Percentiles rank a stretch among this genome's conserved stretches.
Evolutionary conservation across 2,329 filamentous ascomycete genomes (phyloP).

Genomic region (Colletotrichum musae): DNA sequence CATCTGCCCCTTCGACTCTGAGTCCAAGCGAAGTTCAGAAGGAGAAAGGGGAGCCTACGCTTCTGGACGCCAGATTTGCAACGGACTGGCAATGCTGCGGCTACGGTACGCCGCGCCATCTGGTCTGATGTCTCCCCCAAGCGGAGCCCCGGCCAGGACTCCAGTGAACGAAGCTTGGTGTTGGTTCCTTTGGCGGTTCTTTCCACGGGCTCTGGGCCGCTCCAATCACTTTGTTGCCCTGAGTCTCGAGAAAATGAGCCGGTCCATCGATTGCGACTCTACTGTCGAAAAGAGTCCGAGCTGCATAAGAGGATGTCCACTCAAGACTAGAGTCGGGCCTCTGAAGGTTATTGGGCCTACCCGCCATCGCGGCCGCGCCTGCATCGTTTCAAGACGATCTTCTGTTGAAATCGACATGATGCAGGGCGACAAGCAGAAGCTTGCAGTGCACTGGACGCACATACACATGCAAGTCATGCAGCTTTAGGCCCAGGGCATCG

Average conservation of each 20-base stretch:
- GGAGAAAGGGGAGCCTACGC: constrained; percentile 24
- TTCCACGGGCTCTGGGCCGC: constrained; percentile 23
- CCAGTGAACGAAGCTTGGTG: constrained; percentile 21
- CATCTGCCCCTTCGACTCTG: constrained; percentile 20
- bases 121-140: constrained; percentile 40
- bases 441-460: constrained; percentile 33
- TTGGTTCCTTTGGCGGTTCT: constrained; percentile 29
- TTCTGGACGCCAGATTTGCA: constrained; percentile 25
- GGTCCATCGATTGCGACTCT: constrained; percentile 22
- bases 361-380: constrained; percentile 33
- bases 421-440: constrained; percentile 34
- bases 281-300: constrained; percentile 15
- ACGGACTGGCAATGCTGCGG: constrained; percentile 17
- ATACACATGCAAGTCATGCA: constrained; percentile 40
- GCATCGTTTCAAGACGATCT: constrained; percentile 41
- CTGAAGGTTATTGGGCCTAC: constrained; percentile 14
- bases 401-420: constrained; percentile 36
- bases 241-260: constrained; percentile 27
- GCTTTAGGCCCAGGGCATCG: constrained; percentile 1
- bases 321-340: constrained; percentile 1
- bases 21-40: constrained; percentile 34
- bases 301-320: constrained; percentile 30
- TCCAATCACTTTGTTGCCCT: constrained; percentile 38
- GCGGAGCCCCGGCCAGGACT: constrained; percentile 37
- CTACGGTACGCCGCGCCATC: constrained; percentile 29